These are phyloP conservation scores for Cruciata laevipes DNA, from an alignment of 257 asterid genomes.

Conservation along the genomic window DNA sequence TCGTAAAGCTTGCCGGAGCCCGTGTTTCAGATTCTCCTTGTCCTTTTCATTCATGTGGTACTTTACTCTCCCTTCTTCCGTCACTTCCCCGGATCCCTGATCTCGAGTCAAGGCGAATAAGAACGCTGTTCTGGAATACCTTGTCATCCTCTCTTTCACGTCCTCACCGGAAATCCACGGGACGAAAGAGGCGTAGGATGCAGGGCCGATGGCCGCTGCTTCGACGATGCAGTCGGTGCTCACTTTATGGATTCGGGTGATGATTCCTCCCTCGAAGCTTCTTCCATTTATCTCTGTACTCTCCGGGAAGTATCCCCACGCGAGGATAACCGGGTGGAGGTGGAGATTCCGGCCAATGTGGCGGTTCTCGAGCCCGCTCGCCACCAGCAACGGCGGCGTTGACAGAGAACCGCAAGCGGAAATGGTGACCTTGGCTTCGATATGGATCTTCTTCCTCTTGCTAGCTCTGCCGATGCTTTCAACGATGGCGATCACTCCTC, in stretches of 20 bases:
- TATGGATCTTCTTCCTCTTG: conserved; percentile 38
- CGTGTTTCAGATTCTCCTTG: conserved; percentile 51
- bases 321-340: conserved; percentile 65
- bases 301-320: conserved; percentile 91
- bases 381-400: conserved; percentile 70
- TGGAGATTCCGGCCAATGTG: conserved; percentile 80
- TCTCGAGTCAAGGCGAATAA: conserved; percentile 58
- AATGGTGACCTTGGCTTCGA: conserved; percentile 51
- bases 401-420: conserved; percentile 71
- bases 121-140: conserved; percentile 53
- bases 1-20: conserved; percentile 60
- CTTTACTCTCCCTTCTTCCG: conserved; percentile 32
- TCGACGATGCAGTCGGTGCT: conserved; percentile 51
- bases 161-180: conserved; percentile 75
- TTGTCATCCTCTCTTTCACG: conserved; percentile 50
- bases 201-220: conserved; percentile 60
- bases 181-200: conserved; percentile 36
- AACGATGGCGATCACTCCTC: conserved; percentile 53
- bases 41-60: conserved; percentile 38
- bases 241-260: conserved; percentile 68
- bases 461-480: conserved; percentile 22
- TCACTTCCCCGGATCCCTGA: conserved; percentile 63
- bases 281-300: conserved; percentile 44
- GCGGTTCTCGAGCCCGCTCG: conserved; percentile 67
- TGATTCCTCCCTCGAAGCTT: conserved; percentile 70